Evolutionary conservation across 352 stramenopile species (phyloP).

Genomic region (Globisporangium perplexum): DNA sequence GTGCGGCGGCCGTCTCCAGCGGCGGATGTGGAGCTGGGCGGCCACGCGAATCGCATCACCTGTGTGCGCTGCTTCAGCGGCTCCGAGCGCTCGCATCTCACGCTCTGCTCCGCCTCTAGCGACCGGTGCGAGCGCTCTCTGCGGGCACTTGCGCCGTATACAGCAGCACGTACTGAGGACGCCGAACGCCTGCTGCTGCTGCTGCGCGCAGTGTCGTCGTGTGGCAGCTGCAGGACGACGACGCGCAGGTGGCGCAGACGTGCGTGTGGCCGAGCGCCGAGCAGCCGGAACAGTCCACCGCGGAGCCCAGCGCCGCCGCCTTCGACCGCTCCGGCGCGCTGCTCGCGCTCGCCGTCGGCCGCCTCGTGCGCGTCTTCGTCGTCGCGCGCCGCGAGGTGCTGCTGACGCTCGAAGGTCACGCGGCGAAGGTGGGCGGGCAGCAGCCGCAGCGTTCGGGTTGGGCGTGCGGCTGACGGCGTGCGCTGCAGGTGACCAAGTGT

Average conservation of each 20-base stretch:
- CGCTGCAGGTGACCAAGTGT: slow-evolving; percentile 50
- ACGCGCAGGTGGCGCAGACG: slow-evolving; percentile 20
- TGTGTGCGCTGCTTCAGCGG: slow-evolving; percentile 25
- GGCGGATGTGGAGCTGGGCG: slow-evolving; percentile 43
- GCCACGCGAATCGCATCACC: slow-evolving; percentile 37
- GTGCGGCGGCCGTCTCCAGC: slow-evolving; percentile 14
- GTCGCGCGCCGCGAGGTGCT: slow-evolving; percentile 48
- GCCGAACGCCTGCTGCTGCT: no score
- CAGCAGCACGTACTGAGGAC: no score
- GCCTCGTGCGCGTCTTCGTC: slow-evolving; percentile 50
- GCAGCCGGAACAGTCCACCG: slow-evolving; percentile 8
- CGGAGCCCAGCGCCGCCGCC: slow-evolving; percentile 36
- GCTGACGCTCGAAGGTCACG: slow-evolving; percentile 64
- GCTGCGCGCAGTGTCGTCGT: slow-evolving; percentile 41
- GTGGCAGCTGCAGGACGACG: slow-evolving; percentile 37
- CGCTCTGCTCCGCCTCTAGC: slow-evolving; percentile 53
- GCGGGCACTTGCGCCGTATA: no score
- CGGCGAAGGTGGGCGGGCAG: slow-evolving; percentile 33
- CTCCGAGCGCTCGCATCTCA: slow-evolving; percentile 9
- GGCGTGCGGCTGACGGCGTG: neutral
- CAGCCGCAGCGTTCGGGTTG: neutral
- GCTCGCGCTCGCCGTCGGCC: slow-evolving; percentile 40
- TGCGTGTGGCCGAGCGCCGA: slow-evolving; percentile 28
- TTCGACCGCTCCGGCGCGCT: slow-evolving; percentile 69
- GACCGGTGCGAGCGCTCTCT: slow-evolving; percentile 37